phyloP scores from a whole-genome alignment of 345 rosid species.

The Euphorbia lathyris region DNA sequence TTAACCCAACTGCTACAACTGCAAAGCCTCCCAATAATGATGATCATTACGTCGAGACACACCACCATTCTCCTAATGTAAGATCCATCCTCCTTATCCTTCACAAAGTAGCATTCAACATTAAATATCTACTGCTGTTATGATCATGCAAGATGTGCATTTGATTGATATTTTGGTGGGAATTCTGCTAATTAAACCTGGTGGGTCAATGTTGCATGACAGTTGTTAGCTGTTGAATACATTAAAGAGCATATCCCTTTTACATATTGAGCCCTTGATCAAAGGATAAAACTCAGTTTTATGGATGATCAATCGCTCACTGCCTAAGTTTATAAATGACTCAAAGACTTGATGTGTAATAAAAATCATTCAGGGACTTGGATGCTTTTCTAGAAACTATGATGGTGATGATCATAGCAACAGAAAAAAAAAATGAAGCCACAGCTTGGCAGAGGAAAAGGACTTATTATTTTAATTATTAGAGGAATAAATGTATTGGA shows the following conservation, averaged over 20 bases:
- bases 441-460: not conserved
- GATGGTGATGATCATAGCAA: not conserved
- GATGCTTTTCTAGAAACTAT: not conserved
- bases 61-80: constrained; percentile 58
- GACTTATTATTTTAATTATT: not conserved
- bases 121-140: not conserved
- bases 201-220: constrained; percentile 5
- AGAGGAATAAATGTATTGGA: not conserved
- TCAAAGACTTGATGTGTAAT: not conserved
- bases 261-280: too few relatives aligned
- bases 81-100: constrained; percentile 25
- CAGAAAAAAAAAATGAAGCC: not conserved
- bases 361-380: not conserved
- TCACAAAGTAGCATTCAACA: not conserved
- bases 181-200: constrained; percentile 11
- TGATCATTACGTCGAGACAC: constrained; percentile 32
- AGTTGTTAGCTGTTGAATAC: not conserved
- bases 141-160: not conserved
- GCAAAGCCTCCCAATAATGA: constrained; percentile 29
- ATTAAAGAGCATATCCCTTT: not conserved
- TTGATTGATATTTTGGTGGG: constrained; percentile 12
- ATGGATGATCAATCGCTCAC: not conserved
- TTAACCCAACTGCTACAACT: constrained; percentile 50
- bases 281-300: too few relatives aligned
- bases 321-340: not conserved